Base-by-base conservation (phyloP, 306 rosid species). In the Cajanus cajan region DNA sequence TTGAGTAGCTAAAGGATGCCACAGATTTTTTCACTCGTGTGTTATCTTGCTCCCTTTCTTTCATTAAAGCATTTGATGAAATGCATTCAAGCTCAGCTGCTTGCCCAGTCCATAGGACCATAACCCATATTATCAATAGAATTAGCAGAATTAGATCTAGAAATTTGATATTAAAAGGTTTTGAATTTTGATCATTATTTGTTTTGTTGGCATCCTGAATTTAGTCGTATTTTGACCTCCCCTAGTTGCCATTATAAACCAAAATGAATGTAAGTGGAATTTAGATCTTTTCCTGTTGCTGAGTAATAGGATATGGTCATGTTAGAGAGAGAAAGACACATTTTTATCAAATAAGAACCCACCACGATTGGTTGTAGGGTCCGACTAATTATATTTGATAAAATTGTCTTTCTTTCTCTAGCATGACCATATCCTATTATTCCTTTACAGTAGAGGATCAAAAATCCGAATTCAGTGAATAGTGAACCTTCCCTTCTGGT, bases 1-100 rank as follows among this genome's bases (percentile, higher is more conserved):
- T 24, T 4, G 15, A 61, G 57, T 77, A 77, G 28, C 34, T 71
- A 71, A 18, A 19, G 70, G 78, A 59, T 48, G 12, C 47, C 58
- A 61, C 16, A 2, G 6, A 40, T 57, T 25, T 21, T 73, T 73
- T 39, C n/a, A n/a, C 36, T 8, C 4, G 4, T 52, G 28, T 16
- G 47, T 19, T 50, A 73, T 73, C 68, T 73, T 24, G 47, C 25
- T 73, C 51, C 10, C 34, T 54, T 37, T 55, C 40, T 55, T 40
- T 55, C 50, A 8, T 39, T 24, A 73, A 73, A 10, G 68, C 24
- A 13, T 40, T 25, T 24, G 55, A 73, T 57, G 25, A 73, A 73
- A 72, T 36, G 66, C 64, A 72, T 55, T 73, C 54, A 55, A 18
- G 18, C 45, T 31, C 44, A 47, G 58, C 36, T 48, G 61, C 31